Evolutionary conservation across 495 filamentous ascomycete genomes (phyloP), one percentile per base, ranked within the genome.

Genomic region (Symbiotaphrina buchneri): DNA sequence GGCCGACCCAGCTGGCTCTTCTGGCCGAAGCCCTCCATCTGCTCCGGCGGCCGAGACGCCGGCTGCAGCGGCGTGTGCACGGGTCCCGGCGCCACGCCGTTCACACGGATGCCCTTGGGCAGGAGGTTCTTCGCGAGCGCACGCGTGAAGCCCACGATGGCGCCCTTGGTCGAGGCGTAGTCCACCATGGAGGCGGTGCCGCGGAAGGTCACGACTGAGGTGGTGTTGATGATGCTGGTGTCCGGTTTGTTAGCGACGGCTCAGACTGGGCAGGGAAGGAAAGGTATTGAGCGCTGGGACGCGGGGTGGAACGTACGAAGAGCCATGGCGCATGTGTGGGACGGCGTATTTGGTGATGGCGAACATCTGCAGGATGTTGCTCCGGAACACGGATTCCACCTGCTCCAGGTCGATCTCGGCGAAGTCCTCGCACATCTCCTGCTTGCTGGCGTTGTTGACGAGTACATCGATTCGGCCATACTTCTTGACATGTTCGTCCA

Each of bases 301-400:
- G 8, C 8, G 13, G 23, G 23, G 8, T 13, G 8, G 35, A 1
- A 30, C 36, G 13, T 41, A 55, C 53, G 42, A 53, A 17, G 51
- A 58, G 6, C 64, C 66, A 30, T 53, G 55, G 27, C 52, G 44
- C 56, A 72, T 61, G 35, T 71, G 55, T 4, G 57, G 58, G 13
- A 73, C 37, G 3, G 64, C 56, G 37, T 52, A 71, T 40, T 74
- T 75, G 7, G 62, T 57, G 36, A 73, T 47, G 13, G 67, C 62
- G 40, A 75, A 65, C 55, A 73, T 67, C 39, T 61, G 56, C 21
- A 72, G 40, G 27, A 75, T 59, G 32, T 77, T 74, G 30, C 45
- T 55, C 15, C 54, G 51, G 53, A 69, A 76, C 0, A 54, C 55
- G 32, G 56, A 56, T 30, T 61, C 54, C 7, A 64, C 57, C 8